These are phyloP conservation scores for Candida pseudofarinosa DNA, from an alignment of 805 yeast species.

Conservation along the genomic window DNA sequence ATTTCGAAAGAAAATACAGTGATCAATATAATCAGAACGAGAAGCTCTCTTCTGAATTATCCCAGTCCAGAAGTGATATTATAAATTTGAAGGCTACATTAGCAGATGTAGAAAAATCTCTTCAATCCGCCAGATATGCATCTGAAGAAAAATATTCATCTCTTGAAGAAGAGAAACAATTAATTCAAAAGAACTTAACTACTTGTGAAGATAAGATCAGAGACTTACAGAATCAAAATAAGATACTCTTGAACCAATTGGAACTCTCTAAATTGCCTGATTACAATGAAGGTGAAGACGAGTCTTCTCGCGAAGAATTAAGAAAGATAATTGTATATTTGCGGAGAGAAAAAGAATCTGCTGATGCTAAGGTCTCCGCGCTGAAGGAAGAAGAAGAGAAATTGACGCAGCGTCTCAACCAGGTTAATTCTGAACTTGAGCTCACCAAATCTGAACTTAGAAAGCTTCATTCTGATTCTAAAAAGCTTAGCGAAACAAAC, in stretches of 20 bases:
- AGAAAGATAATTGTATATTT: constrained; percentile 56
- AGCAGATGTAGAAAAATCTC: constrained; percentile 7
- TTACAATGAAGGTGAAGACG: constrained; percentile 8
- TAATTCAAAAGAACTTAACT: constrained; percentile 34
- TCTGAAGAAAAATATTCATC: constrained; percentile 15
- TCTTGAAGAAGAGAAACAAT: constrained; percentile 17
- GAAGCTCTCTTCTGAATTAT: constrained; percentile 37
- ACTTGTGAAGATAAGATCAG: constrained; percentile 41
- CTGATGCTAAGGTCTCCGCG: constrained; percentile 46
- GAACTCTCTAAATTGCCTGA: constrained; percentile 31
- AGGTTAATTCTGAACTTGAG: constrained; percentile 47
- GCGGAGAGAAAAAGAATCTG: constrained; percentile 71
- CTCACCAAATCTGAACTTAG: constrained; percentile 47
- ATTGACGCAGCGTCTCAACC: constrained; percentile 47
- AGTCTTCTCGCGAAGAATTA: constrained; percentile 17
- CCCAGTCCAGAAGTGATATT: constrained; percentile 15
- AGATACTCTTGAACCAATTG: constrained; percentile 63
- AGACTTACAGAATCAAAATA: constrained; percentile 65
- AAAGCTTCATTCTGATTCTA: constrained; percentile 17
- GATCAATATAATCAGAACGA: constrained; percentile 53
- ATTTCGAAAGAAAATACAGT: constrained; percentile 53
- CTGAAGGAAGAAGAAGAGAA: constrained; percentile 50
- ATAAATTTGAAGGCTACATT: constrained; percentile 12
- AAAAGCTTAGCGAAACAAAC: constrained; percentile 23
- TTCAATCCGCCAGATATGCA: constrained; percentile 8